Percentiles rank a stretch among this genome's conserved stretches.
phyloP scores from a whole-genome alignment of 2,329 filamentous ascomycete genomes.

The Dactylellina parvicollis region DNA sequence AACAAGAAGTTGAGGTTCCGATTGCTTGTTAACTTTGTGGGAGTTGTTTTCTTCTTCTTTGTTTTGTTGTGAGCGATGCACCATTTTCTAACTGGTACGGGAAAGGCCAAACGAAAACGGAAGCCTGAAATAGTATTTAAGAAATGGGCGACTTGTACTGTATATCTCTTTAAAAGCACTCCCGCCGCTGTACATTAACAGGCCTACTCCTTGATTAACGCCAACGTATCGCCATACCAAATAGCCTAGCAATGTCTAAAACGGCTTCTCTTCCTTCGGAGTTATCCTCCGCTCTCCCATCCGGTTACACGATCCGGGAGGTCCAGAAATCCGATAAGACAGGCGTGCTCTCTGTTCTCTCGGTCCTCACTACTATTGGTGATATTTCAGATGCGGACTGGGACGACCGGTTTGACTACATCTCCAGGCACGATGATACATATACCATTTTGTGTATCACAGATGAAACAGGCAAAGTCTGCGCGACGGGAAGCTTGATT shows the following conservation, averaged over 20 bases:
- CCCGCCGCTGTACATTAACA: no score
- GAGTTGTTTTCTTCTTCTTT: neutral
- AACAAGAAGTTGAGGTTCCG: neutral
- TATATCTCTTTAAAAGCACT: no score
- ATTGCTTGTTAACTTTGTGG: neutral
- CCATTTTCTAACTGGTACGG: neutral
- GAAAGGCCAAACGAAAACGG: neutral
- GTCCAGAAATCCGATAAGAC: constrained; percentile 77
- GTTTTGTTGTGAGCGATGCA: neutral
- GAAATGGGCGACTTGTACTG: no score
- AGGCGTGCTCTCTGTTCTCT: constrained; percentile 89
- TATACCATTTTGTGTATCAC: constrained; percentile 91
- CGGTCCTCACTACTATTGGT: constrained; percentile 91
- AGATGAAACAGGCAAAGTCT: constrained; percentile 74
- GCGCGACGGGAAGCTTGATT: constrained; percentile 89
- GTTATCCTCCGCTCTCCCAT: constrained; percentile 77
- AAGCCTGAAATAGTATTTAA: neutral
- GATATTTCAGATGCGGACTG: constrained; percentile 81
- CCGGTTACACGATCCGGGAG: constrained; percentile 83
- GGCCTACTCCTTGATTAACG: no score
- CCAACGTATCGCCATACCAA: neutral
- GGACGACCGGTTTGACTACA: constrained; percentile 82
- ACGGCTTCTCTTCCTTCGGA: constrained; percentile 65
- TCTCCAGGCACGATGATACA: constrained; percentile 75
- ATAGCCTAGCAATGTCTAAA: constrained; percentile 31